Evolutionary conservation across 345 rosid genomes (phyloP).

Genomic region (Theobroma cacao): DNA sequence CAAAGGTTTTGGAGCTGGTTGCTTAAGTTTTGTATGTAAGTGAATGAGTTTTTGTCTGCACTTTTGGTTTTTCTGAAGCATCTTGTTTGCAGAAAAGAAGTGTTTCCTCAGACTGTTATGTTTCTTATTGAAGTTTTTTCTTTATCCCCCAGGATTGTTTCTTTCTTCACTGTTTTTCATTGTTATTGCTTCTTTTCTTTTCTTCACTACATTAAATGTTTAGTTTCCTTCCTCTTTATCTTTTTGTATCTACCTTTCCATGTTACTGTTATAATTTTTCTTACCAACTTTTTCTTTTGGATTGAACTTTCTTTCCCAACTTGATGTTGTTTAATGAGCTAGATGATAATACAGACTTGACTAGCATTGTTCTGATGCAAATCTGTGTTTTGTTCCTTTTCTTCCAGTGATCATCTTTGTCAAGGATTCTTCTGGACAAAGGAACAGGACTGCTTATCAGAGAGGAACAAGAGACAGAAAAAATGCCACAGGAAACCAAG

Average conservation of each 20-base stretch:
- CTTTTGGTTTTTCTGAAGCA: not conserved
- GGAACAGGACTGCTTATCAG: not conserved
- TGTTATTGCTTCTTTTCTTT: not conserved
- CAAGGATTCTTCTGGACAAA: not conserved
- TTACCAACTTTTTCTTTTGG: not conserved
- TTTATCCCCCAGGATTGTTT: not conserved
- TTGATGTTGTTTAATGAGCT: not conserved
- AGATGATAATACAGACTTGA: not conserved
- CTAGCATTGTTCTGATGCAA: not conserved
- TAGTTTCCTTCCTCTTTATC: not conserved
- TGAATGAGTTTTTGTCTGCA: not conserved
- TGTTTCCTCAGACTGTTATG: not conserved
- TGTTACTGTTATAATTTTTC: not conserved
- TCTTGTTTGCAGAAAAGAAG: not conserved
- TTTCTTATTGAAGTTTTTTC: not conserved
- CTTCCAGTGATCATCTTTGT: not conserved
- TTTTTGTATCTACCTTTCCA: not conserved
- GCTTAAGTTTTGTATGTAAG: not conserved
- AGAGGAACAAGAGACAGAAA: not conserved
- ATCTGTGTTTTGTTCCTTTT: not conserved
- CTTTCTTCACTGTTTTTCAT: no score
- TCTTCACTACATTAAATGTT: not conserved
- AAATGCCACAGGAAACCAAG: constrained; percentile 70
- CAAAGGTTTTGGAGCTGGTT: not conserved
- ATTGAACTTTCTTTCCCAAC: not conserved